Base-by-base conservation (phyloP, 495 filamentous ascomycete genomes). In the Annulohypoxylon moriforme region DNA sequence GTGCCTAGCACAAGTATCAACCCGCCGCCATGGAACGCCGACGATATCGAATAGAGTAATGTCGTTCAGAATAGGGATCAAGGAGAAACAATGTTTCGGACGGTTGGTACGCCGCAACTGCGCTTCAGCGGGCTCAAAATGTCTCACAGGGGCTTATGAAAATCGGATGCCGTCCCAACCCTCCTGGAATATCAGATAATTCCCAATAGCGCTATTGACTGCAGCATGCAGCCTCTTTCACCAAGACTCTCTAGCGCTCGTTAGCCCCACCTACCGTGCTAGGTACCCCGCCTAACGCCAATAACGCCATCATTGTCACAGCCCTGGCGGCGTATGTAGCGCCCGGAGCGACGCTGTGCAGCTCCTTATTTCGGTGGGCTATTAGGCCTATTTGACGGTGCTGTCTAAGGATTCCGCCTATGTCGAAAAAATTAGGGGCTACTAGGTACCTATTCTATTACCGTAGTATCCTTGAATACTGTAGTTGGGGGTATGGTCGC, bases 291-390 rank as follows among this genome's bases (percentile, higher is more conserved):
- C 34, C 18, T 1, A 40, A 14, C 13, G 10, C 2, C 6, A 56
- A n/a, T 3, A 34, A 34, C n/a, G 27, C 27, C 14, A 9, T 55
- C 27, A 55, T 55, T 20, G 36, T 42, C 34, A 25, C 20, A 25
- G n/a, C n/a, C n/a, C n/a, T n/a, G 64, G 72, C 74, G 68, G 70
- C 75, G 82, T 84, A 4, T 80, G 80, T 5, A 87, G 85, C 55
- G 85, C 91, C 16, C 90, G 90, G 14, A 81, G 80, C 72, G 84
- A 84, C 64, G 87, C 86, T 0, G 88, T 91, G 59, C 89, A 92
- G 69, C 81, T 89, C 13, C 89, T 87, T 4, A 76, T 77, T 0
- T 83, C 85, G 0, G 81, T 88, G 0, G 89, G 90, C 1, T 85
- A 85, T 29, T 82, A 86, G 16, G 89, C 91, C 4, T 75, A 89